These are phyloP conservation scores for Aspergillus affinis DNA, from an alignment of 495 filamentous ascomycete genomes.

Conservation along the genomic window DNA sequence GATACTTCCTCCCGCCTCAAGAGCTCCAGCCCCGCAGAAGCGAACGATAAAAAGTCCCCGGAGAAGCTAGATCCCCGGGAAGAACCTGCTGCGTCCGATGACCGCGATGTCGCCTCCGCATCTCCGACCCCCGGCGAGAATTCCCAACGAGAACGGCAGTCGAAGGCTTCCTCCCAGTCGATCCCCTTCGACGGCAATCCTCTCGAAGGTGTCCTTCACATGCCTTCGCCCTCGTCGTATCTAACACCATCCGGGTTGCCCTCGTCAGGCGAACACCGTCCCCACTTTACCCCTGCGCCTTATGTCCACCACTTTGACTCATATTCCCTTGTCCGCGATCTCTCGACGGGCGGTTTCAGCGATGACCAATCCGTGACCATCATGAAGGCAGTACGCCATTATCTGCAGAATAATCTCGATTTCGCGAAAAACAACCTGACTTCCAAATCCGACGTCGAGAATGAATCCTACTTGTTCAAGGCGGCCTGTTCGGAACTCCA, in stretches of 20 bases:
- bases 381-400: slow-evolving; percentile 83
- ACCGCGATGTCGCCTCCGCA: slow-evolving; percentile 14
- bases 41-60: slow-evolving; percentile 16
- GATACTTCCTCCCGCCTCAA: background rate
- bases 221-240: slow-evolving; percentile 46
- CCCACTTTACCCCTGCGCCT: slow-evolving; percentile 67
- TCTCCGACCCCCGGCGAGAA: slow-evolving; percentile 26
- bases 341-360: slow-evolving; percentile 67
- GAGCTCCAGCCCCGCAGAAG: slow-evolving; percentile 10
- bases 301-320: slow-evolving; percentile 98
- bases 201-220: slow-evolving; percentile 65
- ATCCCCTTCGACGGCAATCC: slow-evolving; percentile 42
- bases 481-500: slow-evolving; percentile 91
- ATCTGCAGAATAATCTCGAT: slow-evolving; percentile 76
- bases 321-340: slow-evolving; percentile 77
- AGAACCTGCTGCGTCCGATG: slow-evolving; percentile 18
- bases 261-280: slow-evolving; percentile 49
- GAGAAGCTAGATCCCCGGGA: slow-evolving; percentile 25
- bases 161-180: slow-evolving; percentile 14
- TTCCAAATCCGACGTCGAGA: slow-evolving; percentile 76
- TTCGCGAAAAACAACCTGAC: slow-evolving; percentile 74
- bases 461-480: slow-evolving; percentile 89
- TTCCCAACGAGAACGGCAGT: slow-evolving; percentile 29
- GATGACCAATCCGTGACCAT: slow-evolving; percentile 67
- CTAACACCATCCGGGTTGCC: slow-evolving; percentile 32